phyloP scores from a whole-genome alignment of 306 rosid genomes.

The Medicago truncatula region DNA sequence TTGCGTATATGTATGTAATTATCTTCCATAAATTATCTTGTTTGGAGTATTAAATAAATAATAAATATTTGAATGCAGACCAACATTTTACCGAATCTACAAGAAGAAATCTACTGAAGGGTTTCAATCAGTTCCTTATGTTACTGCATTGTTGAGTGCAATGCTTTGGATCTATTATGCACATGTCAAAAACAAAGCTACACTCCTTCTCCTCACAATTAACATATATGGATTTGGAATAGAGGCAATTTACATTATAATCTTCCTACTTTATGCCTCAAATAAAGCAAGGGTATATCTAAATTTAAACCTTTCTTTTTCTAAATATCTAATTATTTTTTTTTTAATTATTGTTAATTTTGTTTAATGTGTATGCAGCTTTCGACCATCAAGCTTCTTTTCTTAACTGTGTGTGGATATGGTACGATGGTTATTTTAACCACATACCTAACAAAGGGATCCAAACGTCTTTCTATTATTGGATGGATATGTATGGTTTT shows the following conservation, averaged over 20 bases:
- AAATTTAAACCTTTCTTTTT: not conserved
- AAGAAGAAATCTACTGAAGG: constrained; percentile 80
- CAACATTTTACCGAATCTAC: constrained; percentile 78
- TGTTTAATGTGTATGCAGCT: constrained; percentile 52
- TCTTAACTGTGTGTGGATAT: constrained; percentile 70
- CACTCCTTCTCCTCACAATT: constrained; percentile 75
- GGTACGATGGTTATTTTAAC: constrained; percentile 77
- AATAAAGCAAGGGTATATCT: constrained; percentile 64
- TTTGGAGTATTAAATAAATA: not conserved
- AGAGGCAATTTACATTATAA: constrained; percentile 61
- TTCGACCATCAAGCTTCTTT: constrained; percentile 58
- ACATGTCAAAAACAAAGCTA: constrained; percentile 56
- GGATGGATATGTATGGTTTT: constrained; percentile 86
- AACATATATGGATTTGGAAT: constrained; percentile 76
- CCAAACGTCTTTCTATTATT: constrained; percentile 59
- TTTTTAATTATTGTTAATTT: not conserved
- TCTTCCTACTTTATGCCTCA: constrained; percentile 71
- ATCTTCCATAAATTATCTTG: not conserved
- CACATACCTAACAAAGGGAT: constrained; percentile 54
- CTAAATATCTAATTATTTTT: not conserved
- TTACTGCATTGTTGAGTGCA: constrained; percentile 74
- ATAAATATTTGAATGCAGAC: constrained; percentile 53
- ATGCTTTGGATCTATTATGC: constrained; percentile 93
- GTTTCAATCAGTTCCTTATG: constrained; percentile 81
- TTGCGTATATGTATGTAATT: not conserved